Evolutionary conservation across 192 early-diverging fungal genomes (phyloP), one percentile per base, ranked within the genome.

Genomic region (Spinellus fusiger): DNA sequence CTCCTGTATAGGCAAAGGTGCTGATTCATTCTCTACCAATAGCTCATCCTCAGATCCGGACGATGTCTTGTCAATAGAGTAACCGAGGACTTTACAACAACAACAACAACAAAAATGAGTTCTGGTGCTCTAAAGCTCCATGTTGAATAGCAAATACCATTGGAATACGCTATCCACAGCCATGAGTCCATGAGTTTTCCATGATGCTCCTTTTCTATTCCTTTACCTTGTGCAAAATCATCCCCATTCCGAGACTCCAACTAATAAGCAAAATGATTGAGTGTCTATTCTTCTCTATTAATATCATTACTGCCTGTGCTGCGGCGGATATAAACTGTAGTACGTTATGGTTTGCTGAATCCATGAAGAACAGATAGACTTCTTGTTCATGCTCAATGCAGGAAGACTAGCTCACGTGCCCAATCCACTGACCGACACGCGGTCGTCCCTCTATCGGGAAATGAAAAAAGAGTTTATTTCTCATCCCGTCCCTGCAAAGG

Each of bases 241-340:
- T 10, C 10, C 10, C 40, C 10, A 18, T 44, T 18, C 18, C 15
- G 40, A 44, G 40, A 44, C 40, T 44, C 40, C 18, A 44, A 18
- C 40, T 44, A 44, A 44, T 18, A 44, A 12, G 40, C 13, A n/a
- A 44, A 44, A 18, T 44, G 40, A 44, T 5, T 5, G 18, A n/a
- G 40, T 5, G 40, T 44, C 10, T 44, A n/a, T 12, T n/a, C n/a
- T n/a, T n/a, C n/a, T n/a, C 3, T 2, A 44, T 18, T 44, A 44
- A 12, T n/a, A 18, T 44, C 2, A 44, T 44, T 44, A 44, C 71
- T 5, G 61, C 56, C 64, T 64, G 56, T 4, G 66, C 71, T 49
- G 71, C 71, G 10, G 65, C 66, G 37, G 71, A 64, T 20, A 73
- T 56, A 62, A 73, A 64, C 49, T 73, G 71, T 28, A 73, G 44